These are phyloP conservation scores for Lactuca sativa DNA, from an alignment of 129 eudicot genomes.

Conservation along the genomic window DNA sequence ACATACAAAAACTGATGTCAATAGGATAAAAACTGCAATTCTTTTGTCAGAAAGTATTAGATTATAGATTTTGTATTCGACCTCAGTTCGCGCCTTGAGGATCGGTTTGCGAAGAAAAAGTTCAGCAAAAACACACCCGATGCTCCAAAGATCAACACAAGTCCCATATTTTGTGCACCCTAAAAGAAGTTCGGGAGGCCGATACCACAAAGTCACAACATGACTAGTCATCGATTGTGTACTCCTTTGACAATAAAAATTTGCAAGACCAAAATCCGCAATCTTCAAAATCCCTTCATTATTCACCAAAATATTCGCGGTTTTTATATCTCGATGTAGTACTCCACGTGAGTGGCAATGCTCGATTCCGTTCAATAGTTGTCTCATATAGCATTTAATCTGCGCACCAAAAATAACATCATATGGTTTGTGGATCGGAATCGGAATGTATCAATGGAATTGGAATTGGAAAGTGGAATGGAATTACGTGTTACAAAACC, in stretches of 20 bases:
- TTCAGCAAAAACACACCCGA: constrained; percentile 86
- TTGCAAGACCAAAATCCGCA: constrained; percentile 92
- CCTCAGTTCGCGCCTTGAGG: constrained; percentile 91
- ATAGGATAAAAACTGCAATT: neutral
- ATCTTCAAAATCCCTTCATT: constrained; percentile 78
- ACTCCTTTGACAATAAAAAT: constrained; percentile 35
- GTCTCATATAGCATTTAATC: constrained; percentile 87
- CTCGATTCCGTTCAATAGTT: constrained; percentile 63
- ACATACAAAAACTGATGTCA: neutral
- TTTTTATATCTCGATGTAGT: constrained; percentile 78
- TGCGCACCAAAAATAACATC: constrained; percentile 30
- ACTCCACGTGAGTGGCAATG: constrained; percentile 76
- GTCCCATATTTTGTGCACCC: constrained; percentile 72
- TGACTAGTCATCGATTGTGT: constrained; percentile 65
- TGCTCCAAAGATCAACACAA: constrained; percentile 77
- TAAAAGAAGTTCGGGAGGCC: constrained; percentile 87
- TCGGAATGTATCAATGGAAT: neutral
- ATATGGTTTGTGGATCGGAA: neutral
- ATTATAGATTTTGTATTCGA: constrained; percentile 23
- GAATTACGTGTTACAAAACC: constrained; percentile 44
- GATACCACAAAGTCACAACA: constrained; percentile 93
- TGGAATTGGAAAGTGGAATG: too few relatives aligned
- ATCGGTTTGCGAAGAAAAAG: constrained; percentile 65
- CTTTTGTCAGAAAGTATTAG: neutral
- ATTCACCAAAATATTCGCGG: constrained; percentile 75